Evolutionary conservation across 352 stramenopile species (phyloP).

Genomic region (Pythium volutum): DNA sequence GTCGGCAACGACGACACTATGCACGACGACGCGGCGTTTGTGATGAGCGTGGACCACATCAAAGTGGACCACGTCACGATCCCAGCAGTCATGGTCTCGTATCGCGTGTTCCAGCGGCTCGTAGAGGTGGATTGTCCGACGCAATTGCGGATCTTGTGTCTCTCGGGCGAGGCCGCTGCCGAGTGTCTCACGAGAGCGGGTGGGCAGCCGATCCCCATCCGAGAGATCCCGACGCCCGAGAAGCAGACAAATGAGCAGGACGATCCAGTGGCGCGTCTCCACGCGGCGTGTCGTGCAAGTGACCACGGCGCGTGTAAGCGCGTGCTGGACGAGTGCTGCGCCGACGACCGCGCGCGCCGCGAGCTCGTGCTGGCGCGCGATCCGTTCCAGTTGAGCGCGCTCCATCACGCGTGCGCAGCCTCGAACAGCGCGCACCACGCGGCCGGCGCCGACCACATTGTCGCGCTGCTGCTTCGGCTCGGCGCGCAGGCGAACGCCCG

Average conservation of each 20-base stretch:
- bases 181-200: slow-evolving; percentile 23
- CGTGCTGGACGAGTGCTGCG: slow-evolving; percentile 29
- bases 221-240: slow-evolving; percentile 7
- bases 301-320: slow-evolving; percentile 44
- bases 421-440: neutral
- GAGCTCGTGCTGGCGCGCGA: slow-evolving; percentile 23
- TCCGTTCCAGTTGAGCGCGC: slow-evolving; percentile 32
- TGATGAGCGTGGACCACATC: slow-evolving; percentile 74
- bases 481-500: slow-evolving; percentile 31
- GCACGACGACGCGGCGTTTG: slow-evolving; percentile 50
- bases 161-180: slow-evolving; percentile 43
- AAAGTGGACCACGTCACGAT: slow-evolving; percentile 62
- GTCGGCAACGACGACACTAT: slow-evolving; percentile 61
- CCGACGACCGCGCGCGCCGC: slow-evolving; percentile 13
- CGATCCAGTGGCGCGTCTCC: slow-evolving; percentile 14
- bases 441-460: slow-evolving; percentile 39
- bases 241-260: neutral
- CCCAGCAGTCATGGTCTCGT: slow-evolving; percentile 69
- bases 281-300: slow-evolving; percentile 36
- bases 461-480: slow-evolving; percentile 41
- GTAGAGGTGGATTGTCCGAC: slow-evolving; percentile 16
- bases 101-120: slow-evolving; percentile 37
- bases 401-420: slow-evolving; percentile 50
- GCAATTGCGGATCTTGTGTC: slow-evolving; percentile 45
- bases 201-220: slow-evolving; percentile 25